Evolutionary conservation across 2,329 filamentous ascomycete species (phyloP).

Genomic region (Furcasterigmium sp.): DNA sequence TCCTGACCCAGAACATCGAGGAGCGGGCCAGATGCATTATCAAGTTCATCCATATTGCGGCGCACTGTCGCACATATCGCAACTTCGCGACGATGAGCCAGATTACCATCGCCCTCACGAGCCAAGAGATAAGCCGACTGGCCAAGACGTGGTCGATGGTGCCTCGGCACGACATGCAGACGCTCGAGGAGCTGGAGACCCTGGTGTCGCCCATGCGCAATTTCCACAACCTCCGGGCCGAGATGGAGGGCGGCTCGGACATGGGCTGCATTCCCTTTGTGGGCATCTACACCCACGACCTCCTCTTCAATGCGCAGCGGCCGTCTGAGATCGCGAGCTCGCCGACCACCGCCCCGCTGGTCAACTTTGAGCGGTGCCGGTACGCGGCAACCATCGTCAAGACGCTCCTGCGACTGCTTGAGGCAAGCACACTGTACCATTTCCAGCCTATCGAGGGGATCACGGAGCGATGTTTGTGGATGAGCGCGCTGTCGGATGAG

Average conservation of each 20-base stretch:
- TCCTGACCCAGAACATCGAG: slow-evolving; percentile 65
- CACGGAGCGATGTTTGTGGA: slow-evolving; percentile 79
- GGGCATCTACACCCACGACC: slow-evolving; percentile 76
- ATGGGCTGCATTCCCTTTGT: slow-evolving; percentile 80
- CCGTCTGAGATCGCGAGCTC: slow-evolving; percentile 69
- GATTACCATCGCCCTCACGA: slow-evolving; percentile 71
- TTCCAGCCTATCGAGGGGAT: slow-evolving; percentile 73
- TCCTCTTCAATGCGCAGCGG: slow-evolving; percentile 76
- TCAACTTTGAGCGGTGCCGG: slow-evolving; percentile 81
- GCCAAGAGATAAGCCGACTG: slow-evolving; percentile 65
- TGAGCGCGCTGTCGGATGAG: slow-evolving; percentile 70
- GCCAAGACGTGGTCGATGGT: slow-evolving; percentile 68
- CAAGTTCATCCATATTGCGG: slow-evolving; percentile 78
- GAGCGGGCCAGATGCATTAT: slow-evolving; percentile 73
- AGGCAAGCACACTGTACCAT: slow-evolving; percentile 69
- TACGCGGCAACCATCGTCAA: slow-evolving; percentile 73
- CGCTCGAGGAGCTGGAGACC: slow-evolving; percentile 62
- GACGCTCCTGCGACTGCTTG: slow-evolving; percentile 70
- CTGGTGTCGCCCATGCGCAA: slow-evolving; percentile 74
- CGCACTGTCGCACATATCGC: slow-evolving; percentile 67
- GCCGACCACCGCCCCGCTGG: slow-evolving; percentile 59
- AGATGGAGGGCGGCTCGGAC: slow-evolving; percentile 69
- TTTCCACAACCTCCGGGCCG: slow-evolving; percentile 68
- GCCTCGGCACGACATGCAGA: slow-evolving; percentile 57
- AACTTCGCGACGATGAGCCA: slow-evolving; percentile 85